Evolutionary conservation across 345 rosid genomes (phyloP).

Genomic region (Populus deltoides): DNA sequence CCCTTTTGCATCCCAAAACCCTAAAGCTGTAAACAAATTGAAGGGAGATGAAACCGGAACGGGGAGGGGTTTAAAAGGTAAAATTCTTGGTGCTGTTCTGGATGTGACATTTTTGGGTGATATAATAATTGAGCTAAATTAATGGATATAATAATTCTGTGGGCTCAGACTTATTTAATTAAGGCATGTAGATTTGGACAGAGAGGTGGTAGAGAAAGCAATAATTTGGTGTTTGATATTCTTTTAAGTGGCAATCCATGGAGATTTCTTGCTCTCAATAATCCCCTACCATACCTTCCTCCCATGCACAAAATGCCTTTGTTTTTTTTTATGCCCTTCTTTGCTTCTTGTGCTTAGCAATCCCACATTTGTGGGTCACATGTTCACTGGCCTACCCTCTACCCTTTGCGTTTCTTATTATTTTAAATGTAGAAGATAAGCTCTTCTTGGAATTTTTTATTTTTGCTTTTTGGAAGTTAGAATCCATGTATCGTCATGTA

Average conservation of each 20-base stretch:
- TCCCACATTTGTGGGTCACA: neutral
- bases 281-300: neutral
- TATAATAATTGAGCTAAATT: neutral
- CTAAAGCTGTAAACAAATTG: neutral
- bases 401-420: no score
- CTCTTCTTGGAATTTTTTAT: neutral
- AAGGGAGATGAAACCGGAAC: neutral
- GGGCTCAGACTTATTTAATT: neutral
- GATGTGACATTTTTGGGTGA: neutral
- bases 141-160: neutral
- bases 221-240: neutral
- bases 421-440: neutral
- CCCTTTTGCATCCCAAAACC: conserved; percentile 7
- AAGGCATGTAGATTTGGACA: neutral
- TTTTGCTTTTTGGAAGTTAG: neutral
- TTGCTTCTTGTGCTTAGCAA: neutral
- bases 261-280: neutral
- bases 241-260: neutral
- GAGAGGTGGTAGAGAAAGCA: neutral
- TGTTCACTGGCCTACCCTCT: neutral
- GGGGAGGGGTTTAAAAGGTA: neutral
- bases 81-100: neutral
- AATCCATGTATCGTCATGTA: neutral
- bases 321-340: neutral
- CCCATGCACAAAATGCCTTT: neutral